Evolutionary conservation across 495 filamentous ascomycete species (phyloP), one percentile per base, ranked within the genome.

Genomic region (Penicillium canariense): DNA sequence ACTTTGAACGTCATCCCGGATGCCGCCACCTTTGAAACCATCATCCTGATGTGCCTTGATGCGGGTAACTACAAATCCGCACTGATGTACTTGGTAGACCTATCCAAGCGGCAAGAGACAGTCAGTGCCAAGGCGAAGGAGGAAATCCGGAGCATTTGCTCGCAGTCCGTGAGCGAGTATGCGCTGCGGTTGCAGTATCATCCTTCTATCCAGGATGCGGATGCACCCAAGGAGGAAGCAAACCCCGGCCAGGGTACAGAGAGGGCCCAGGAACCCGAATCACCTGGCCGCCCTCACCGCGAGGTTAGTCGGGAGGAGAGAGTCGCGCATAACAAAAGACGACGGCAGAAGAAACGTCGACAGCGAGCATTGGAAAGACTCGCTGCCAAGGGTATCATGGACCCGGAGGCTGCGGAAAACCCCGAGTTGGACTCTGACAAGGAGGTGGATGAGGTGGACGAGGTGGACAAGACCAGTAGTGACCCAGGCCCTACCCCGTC

Each of bases 1-100:
- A 77, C 81, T 18, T 74, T 87, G 34, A 73, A 75, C 8, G 68
- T 93, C 26, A 59, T 74, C 17, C 85, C 89, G 1, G 75, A 87
- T 48, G 59, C 64, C 15, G 57, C 74, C 35, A 89, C 87, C 2
- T 89, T 89, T 60, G 86, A 93, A 58, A 71, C 79, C 25, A 63
- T 95, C 15, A 81, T 93, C 34, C 68, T 87, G 17, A 79, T 87
- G 53, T 89, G 86, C 60, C 57, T 86, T 14, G 63, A 72, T 14
- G 72, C 69, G 2, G 66, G 64, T 2, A 76, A 76, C 36, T 71
- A 65, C 58, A 48, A 62, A 36, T 75, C 75, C 3, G 73, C 66
- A 2, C 70, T 65, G 52, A 67, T 70, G 63, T 78, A 78, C 52
- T 64, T 72, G 40, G 50, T 68, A 31, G 74, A 78, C 50, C 53